phyloP scores from a whole-genome alignment of 2,329 filamentous ascomycete genomes.

The Rutstroemia sp. region DNA sequence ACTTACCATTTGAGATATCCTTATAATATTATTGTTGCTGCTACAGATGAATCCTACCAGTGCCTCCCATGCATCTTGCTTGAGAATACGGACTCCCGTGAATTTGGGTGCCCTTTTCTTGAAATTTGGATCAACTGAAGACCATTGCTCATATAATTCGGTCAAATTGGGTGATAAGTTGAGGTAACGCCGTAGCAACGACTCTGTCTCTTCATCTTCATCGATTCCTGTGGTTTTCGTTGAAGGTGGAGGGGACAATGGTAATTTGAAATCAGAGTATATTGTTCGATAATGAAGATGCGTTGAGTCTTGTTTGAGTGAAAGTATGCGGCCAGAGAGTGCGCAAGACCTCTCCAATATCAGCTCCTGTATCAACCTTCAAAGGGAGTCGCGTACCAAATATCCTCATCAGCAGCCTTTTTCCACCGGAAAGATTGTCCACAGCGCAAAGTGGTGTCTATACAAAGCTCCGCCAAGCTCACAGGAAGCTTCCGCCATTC shows the following conservation, averaged over 20 bases:
- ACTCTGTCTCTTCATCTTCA: slow-evolving; percentile 61
- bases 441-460: slow-evolving; percentile 89
- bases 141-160: slow-evolving; percentile 80
- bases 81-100: slow-evolving; percentile 82
- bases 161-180: slow-evolving; percentile 73
- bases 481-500: slow-evolving; percentile 87
- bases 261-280: slow-evolving; percentile 39
- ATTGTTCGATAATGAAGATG: slow-evolving; percentile 74
- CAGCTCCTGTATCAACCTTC: slow-evolving; percentile 14
- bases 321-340: slow-evolving; percentile 76
- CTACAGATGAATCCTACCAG: slow-evolving; percentile 94
- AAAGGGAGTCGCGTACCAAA: slow-evolving; percentile 56
- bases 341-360: slow-evolving; percentile 60
- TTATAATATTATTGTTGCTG: slow-evolving; percentile 95
- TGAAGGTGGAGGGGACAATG: slow-evolving; percentile 30
- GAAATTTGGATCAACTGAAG: slow-evolving; percentile 78
- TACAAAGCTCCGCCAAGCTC: slow-evolving; percentile 76
- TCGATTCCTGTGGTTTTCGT: slow-evolving; percentile 31
- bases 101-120: slow-evolving; percentile 80
- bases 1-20: slow-evolving; percentile 87
- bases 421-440: slow-evolving; percentile 97
- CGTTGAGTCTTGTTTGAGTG: slow-evolving; percentile 72
- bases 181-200: slow-evolving; percentile 76
- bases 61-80: slow-evolving; percentile 94
- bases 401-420: slow-evolving; percentile 70